phyloP scores from a whole-genome alignment of 352 stramenopile genomes.

The Phytophthora capsici region DNA sequence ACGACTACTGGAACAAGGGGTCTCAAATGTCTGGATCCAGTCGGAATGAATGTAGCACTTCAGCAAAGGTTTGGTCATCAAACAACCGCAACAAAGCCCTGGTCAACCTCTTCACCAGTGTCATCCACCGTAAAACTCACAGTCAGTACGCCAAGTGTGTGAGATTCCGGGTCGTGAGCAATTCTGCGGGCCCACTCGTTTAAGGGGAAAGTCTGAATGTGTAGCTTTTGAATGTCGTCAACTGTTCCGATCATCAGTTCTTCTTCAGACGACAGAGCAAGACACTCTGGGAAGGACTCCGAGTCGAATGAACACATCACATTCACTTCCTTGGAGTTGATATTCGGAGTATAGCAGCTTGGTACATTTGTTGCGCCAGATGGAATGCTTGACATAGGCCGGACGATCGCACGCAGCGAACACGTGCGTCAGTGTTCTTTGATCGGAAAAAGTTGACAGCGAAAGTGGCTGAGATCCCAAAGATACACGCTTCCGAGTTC shows the following conservation, averaged over 20 bases:
- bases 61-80: slow-evolving; percentile 98
- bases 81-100: slow-evolving; percentile 94
- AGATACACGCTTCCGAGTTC: slow-evolving; percentile 93
- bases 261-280: slow-evolving; percentile 95
- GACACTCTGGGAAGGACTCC: slow-evolving; percentile 93
- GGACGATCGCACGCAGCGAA: slow-evolving; percentile 97
- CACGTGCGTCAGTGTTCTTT: slow-evolving; percentile 94
- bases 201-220: slow-evolving; percentile 96
- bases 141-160: slow-evolving; percentile 85
- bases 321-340: slow-evolving; percentile 92
- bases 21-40: slow-evolving; percentile 91
- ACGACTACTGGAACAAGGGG: slow-evolving; percentile 85
- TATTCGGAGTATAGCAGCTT: slow-evolving; percentile 98
- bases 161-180: slow-evolving; percentile 80
- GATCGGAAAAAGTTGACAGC: slow-evolving; percentile 93
- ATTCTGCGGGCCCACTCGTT: slow-evolving; percentile 94
- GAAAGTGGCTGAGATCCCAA: slow-evolving; percentile 95
- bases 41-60: slow-evolving; percentile 88
- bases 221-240: slow-evolving; percentile 99
- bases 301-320: slow-evolving; percentile 95
- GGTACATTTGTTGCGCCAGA: too few relatives aligned
- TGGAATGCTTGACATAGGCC: slow-evolving; percentile 98
- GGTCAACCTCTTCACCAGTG: slow-evolving; percentile 85
- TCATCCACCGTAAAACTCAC: slow-evolving; percentile 86
- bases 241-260: slow-evolving; percentile 97